These are phyloP conservation scores for Zymoseptoria ardabiliae DNA, from an alignment of 2,329 filamentous ascomycete genomes.

Conservation along the genomic window DNA sequence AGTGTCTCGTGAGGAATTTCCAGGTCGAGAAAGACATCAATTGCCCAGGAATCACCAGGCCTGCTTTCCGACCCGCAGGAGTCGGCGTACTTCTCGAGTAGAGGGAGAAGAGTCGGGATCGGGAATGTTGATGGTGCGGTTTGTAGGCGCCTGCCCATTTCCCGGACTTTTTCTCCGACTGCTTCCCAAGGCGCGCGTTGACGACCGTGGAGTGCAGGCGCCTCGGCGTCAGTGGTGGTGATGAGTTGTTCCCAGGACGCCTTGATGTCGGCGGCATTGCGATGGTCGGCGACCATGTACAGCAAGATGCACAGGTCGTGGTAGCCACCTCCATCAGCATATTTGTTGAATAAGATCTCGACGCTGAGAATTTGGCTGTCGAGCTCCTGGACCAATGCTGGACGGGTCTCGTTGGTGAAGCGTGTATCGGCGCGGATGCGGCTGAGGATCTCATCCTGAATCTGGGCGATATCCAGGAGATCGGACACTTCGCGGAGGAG, in stretches of 20 bases:
- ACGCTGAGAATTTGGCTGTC: constrained; percentile 73
- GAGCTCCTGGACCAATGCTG: constrained; percentile 50
- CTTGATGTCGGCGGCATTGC: constrained; percentile 75
- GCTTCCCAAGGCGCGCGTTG: constrained; percentile 59
- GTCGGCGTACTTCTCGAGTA: constrained; percentile 49
- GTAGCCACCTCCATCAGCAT: constrained; percentile 84
- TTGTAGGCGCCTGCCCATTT: constrained; percentile 47
- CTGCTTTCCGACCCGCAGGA: constrained; percentile 45
- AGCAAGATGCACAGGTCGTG: constrained; percentile 90
- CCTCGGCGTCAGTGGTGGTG: constrained; percentile 52
- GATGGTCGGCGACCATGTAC: constrained; percentile 85
- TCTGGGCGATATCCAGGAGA: constrained; percentile 83
- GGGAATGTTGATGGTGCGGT: constrained; percentile 28
- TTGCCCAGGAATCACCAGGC: constrained; percentile 51
- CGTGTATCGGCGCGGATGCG: constrained; percentile 66
- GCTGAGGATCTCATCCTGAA: constrained; percentile 85
- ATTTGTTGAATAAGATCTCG: constrained; percentile 86
- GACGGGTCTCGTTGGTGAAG: constrained; percentile 53
- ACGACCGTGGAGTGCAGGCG: constrained; percentile 35
- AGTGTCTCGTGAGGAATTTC: constrained; percentile 55
- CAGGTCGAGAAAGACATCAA: constrained; percentile 59
- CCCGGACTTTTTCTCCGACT: constrained; percentile 54
- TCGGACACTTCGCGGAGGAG: constrained; percentile 79
- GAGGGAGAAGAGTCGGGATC: constrained; percentile 42
- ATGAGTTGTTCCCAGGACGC: constrained; percentile 81